A percentile compares a stretch with the other conserved stretches of the same genome.
phyloP scores from a whole-genome alignment of 495 filamentous ascomycete genomes.

The Elasticomyces elasticus region DNA sequence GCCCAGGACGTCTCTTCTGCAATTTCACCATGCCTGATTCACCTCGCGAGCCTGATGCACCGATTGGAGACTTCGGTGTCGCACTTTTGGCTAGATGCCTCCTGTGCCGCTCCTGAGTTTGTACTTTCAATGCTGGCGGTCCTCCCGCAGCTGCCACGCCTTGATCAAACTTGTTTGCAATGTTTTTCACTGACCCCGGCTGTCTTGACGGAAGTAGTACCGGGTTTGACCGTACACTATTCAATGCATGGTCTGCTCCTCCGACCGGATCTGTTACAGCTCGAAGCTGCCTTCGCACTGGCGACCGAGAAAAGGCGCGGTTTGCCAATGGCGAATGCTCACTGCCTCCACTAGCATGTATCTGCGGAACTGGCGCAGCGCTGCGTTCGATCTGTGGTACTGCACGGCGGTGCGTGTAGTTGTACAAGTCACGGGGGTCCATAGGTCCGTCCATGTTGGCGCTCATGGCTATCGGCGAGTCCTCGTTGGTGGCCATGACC shows the following conservation, averaged over 20 bases:
- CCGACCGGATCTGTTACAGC: not conserved
- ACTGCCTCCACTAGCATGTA: not conserved
- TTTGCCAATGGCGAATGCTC: not conserved
- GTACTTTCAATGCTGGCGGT: conserved; percentile 1
- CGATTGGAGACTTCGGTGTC: conserved; percentile 2
- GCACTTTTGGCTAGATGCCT: conserved; percentile 9
- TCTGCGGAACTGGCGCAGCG: not conserved
- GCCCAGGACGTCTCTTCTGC: conserved; percentile 15
- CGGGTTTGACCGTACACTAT: conserved; percentile 14
- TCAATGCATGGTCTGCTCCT: conserved; percentile 2
- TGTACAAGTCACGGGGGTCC: not conserved
- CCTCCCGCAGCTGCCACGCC: conserved; percentile 1
- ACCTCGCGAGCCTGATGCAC: not conserved
- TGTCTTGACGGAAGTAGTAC: conserved; percentile 17
- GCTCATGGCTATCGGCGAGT: not conserved
- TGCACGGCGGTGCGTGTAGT: conserved; percentile 1
- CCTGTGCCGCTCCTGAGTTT: conserved; percentile 14
- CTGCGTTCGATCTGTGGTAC: not conserved
- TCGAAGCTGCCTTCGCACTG: conserved; percentile 4
- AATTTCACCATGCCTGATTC: conserved; percentile 12
- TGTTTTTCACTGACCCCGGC: conserved; percentile 49
- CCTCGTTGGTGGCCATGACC: not conserved
- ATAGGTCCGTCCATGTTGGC: not conserved
- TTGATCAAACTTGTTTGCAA: conserved; percentile 53
- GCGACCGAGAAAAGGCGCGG: conserved; percentile 8